Evolutionary conservation across 495 filamentous ascomycete species (phyloP), one percentile per base, ranked within the genome.

Genomic region (Podospora appendiculata): DNA sequence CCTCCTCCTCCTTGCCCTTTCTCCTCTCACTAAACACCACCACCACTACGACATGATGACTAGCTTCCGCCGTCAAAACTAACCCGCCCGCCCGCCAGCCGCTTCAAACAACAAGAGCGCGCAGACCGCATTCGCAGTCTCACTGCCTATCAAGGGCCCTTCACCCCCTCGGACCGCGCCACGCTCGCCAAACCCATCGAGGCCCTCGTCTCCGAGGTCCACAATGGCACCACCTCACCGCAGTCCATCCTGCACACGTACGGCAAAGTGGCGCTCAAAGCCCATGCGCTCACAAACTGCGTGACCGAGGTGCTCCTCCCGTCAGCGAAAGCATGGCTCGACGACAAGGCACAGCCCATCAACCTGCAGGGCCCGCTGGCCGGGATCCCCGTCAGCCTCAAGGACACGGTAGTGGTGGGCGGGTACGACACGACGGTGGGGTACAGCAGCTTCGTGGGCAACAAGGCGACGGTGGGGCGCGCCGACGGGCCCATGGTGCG

Each of bases 361-460:
- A 42, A 96, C 58, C 70, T 90, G 11, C 78, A 83, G 51, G 92
- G 92, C 0, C 90, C 92, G 0, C 66, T 97, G 35, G 93, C 92
- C 0, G 93, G 93, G 13, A 87, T 97, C 52, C 93, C 93, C 0
- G 75, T 97, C 19, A 89, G 84, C 18, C 59, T 98, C 52, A 98
- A 97, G 64, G 92, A 98, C 64, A 86, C 87, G 1, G 79, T 96
- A 40, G 78, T 83, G 14, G 87, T 98, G 8, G 83, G 79, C 35
- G 93, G 93, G 5, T 96, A 93, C 61, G 93, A 96, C 66, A 81
- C 79, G 4, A 87, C 82, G 8, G 87, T 96, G 1, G 93, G 90
- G 2, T 96, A 90, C 63, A 86, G 87, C 16, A 64, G 76, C 42
- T 79, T 86, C 50, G 81, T 85, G 1, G 82, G 83, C 6, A 86